Evolutionary conservation across 441 rosid species (phyloP), one percentile per base, ranked within the genome.

Genomic region (Pelargonium cotyledonis): DNA sequence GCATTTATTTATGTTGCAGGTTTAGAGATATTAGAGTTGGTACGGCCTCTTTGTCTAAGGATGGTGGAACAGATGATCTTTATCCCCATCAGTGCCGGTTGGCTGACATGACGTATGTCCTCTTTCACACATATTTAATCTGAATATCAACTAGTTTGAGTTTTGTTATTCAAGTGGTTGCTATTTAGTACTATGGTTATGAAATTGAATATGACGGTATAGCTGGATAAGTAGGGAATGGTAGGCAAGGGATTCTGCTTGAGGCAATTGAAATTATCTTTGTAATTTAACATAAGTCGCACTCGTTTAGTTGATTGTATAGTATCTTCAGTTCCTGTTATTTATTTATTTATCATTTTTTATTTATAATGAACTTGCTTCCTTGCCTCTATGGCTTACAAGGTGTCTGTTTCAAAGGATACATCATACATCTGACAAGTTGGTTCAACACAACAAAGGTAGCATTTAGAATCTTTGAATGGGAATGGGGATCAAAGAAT

Each of bases 21-120:
- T 94, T 94, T 74, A 83, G 72, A 72, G 87, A 81, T 65, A 85
- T 94, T 73, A 81, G 83, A 67, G 85, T 94, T 70, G 96, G 96
- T 60, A 79, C 72, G 49, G 95, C 99, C 38, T 79, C 85, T 0
- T 65, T 85, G 68, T 29, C 79, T 6, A 71, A 63, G 15, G 67
- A 77, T 65, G 80, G 73, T 51, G 70, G 80, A 41, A 55, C 41
- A 7, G 87, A 85, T 61, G 35, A 63, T 55, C 76, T 89, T 64
- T 79, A 65, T 75, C 99, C 99, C 10, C 96, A 91, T 70, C 82
- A 76, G 80, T 91, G 99, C 73, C 96, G 99, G 43, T 78, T 94
- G 79, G 82, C 92, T 14, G 99, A 89, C 60, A 79, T 75, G 79
- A 94, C 99, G 97, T 89, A 83, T 68, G 82, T 70, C 15, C 18